These are phyloP conservation scores for Hirschioporus abietinus DNA, from an alignment of 768 basidiomycete genomes.

Conservation along the genomic window DNA sequence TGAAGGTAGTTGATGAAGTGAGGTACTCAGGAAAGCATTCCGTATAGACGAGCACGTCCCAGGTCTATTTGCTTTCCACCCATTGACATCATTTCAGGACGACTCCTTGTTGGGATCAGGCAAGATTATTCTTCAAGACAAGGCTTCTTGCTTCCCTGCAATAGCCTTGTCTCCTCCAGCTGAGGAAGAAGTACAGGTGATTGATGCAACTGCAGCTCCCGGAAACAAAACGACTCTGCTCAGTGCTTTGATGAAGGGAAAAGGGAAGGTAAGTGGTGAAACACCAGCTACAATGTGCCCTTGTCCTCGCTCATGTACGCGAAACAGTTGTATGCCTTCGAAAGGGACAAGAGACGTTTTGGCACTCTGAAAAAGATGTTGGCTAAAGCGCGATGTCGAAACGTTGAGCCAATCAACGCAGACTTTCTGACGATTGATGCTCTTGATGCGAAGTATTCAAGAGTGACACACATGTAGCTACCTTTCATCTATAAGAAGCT, in stretches of 20 bases:
- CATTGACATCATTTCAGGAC: constrained; percentile 58
- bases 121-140: constrained; percentile 91
- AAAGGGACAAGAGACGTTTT: constrained; percentile 79
- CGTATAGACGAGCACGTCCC: constrained; percentile 74
- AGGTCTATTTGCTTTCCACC: constrained; percentile 74
- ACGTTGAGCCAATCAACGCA: constrained; percentile 65
- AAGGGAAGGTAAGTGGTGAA: constrained; percentile 58
- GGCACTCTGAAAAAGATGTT: constrained; percentile 83
- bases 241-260: constrained; percentile 79
- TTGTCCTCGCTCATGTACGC: not conserved
- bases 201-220: constrained; percentile 95
- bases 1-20: not conserved
- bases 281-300: constrained; percentile 2
- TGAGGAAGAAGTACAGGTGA: constrained; percentile 49
- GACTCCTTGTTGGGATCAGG: constrained; percentile 71
- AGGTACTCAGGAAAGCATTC: constrained; percentile 50
- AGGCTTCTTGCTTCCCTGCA: constrained; percentile 96
- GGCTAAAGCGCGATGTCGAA: constrained; percentile 73
- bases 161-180: constrained; percentile 73
- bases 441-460: constrained; percentile 48
- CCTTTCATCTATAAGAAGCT: not conserved
- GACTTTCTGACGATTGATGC: constrained; percentile 87
- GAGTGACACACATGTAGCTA: constrained; percentile 83
- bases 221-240: constrained; percentile 98
- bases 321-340: constrained; percentile 76